A percentile compares a stretch with the other conserved stretches of the same genome.
Evolutionary conservation across 352 stramenopile genomes (phyloP).

Genomic region (Phytophthora palmivora): DNA sequence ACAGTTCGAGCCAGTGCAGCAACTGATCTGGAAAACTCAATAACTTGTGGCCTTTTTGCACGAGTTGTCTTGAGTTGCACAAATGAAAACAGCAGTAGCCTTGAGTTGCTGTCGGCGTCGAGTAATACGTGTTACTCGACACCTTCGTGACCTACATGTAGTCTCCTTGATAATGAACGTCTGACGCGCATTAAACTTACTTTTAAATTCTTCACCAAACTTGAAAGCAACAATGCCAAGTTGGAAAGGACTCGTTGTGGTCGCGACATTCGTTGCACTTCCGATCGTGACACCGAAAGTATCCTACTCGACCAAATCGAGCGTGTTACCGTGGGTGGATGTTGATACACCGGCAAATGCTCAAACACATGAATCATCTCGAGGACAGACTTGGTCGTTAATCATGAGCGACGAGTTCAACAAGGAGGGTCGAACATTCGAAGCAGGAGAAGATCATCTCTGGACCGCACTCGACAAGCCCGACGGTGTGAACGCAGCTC

Average conservation of each 20-base stretch:
- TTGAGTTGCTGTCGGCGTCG: constrained; percentile 1
- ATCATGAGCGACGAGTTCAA: constrained; percentile 26
- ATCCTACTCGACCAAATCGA: constrained; percentile 22
- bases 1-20: too few species aligned
- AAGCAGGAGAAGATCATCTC: constrained; percentile 15
- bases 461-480: constrained; percentile 21
- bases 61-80: neutral
- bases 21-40: constrained; percentile 7
- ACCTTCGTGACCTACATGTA: neutral
- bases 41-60: neutral
- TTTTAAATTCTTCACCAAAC: constrained; percentile 4
- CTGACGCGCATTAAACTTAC: neutral
- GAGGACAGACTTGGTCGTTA: constrained; percentile 8
- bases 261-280: neutral
- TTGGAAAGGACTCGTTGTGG: constrained; percentile 3
- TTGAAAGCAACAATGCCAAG: neutral
- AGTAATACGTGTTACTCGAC: constrained; percentile 13
- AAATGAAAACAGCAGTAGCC: neutral
- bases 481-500: constrained; percentile 16
- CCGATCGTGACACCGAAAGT: neutral
- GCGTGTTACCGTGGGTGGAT: constrained; percentile 57
- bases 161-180: neutral
- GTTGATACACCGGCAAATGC: constrained; percentile 42
- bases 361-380: constrained; percentile 13
- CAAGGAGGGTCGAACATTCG: constrained; percentile 10